phyloP scores from a whole-genome alignment of 306 rosid genomes.

The Macrotyloma uniflorum region DNA sequence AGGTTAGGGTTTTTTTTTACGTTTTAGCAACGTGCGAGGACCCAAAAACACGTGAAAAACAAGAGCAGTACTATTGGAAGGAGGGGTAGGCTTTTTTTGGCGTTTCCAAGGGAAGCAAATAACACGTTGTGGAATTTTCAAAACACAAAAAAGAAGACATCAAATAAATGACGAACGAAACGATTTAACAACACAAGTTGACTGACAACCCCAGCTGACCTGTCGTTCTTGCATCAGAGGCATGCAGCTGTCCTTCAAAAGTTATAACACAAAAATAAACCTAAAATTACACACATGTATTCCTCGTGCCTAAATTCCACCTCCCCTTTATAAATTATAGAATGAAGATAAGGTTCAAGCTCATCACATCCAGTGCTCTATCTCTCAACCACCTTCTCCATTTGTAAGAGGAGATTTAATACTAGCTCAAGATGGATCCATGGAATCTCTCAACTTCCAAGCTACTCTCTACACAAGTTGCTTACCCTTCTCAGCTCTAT shows the following conservation, averaged over 20 bases:
- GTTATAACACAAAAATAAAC: neutral
- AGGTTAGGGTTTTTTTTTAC: neutral
- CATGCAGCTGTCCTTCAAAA: conserved; percentile 4
- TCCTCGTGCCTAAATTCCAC: conserved; percentile 33
- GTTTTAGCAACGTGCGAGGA: neutral
- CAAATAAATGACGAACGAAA: neutral
- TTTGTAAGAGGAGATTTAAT: neutral
- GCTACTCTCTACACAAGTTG: conserved; percentile 31
- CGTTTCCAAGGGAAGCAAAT: neutral
- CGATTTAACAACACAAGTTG: neutral
- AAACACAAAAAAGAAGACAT: neutral
- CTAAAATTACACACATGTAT: neutral
- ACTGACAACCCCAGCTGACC: neutral
- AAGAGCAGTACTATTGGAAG: neutral
- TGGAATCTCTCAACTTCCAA: neutral
- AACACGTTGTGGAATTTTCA: conserved; percentile 33
- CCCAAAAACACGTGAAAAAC: conserved; percentile 20
- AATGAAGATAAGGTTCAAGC: conserved; percentile 10
- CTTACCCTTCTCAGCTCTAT: conserved; percentile 26
- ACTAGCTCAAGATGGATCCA: conserved; percentile 3
- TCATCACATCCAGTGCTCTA: neutral
- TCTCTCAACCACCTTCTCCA: neutral
- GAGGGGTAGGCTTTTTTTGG: neutral
- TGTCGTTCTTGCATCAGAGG: neutral
- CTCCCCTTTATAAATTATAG: neutral